Evolutionary conservation across 1,284 basidiomycete species (phyloP), one percentile per base, ranked within the genome.

Genomic region (Cryptococcus deneoformans): DNA sequence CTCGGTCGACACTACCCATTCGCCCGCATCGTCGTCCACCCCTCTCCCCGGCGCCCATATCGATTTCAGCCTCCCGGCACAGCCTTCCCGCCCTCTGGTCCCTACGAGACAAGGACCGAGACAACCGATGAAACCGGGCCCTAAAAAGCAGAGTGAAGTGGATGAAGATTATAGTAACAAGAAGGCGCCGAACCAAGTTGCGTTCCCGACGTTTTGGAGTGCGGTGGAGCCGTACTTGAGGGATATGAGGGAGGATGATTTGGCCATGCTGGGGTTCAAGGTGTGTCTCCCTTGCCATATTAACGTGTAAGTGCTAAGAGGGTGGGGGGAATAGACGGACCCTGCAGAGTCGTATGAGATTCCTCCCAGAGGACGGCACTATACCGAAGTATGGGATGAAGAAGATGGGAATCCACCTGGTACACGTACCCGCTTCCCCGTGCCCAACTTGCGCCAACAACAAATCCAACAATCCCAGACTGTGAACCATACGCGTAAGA

Each of bases 371-470:
- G 95, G 94, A 6, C 82, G 86, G 62, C 92, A 94, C 78, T 98
- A 96, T 71, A 81, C 85, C 34, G 88, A 94, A 53, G 81, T 87
- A 1, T 97, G 94, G 93, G 91, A 92, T 61, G 91, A 95, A 63
- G 87, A 92, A 71, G 94, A 97, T 73, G 81, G 82, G 5, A 63
- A 61, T 51, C 65, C 69, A n/a, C 62, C 62, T 4, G 68, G 67
- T 6, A 67, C 72, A 24, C 70, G 71, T 7, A 59, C 67, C 16
- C 66, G 68, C 10, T 53, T 72, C 45, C 58, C 64, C 7, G 66
- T 77, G 1, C 69, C 74, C 5, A 63, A 67, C 39, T 56, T 71
- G 44, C 68, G 75, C 2, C 63, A 58, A 34, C 59, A 61, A 16
- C 58, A 58, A 14, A 52, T 45, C 37, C 20, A 43, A 12, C 39